phyloP scores from a whole-genome alignment of 2,329 filamentous ascomycete species.

The Pseudogymnoascus destructans region DNA sequence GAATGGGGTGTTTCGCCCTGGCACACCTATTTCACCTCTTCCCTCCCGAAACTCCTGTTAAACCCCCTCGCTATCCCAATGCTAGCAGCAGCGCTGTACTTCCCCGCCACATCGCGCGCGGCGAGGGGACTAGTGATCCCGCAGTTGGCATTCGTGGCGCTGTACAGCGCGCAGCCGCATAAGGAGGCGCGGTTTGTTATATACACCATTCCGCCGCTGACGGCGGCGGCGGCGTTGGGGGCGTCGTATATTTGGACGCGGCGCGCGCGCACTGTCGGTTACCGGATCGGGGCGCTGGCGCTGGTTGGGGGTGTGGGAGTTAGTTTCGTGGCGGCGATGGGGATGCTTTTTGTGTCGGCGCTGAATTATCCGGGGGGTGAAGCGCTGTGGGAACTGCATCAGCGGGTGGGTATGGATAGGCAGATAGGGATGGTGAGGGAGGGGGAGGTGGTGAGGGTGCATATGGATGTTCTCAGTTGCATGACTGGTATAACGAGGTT shows the following conservation, averaged over 20 bases:
- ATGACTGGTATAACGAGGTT: conserved; percentile 62
- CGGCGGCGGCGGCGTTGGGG: conserved; percentile 60
- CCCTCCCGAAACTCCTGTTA: conserved; percentile 68
- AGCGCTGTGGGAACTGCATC: conserved; percentile 48
- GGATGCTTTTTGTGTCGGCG: conserved; percentile 64
- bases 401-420: conserved; percentile 24
- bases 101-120: conserved; percentile 33
- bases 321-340: conserved; percentile 47
- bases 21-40: conserved; percentile 73
- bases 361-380: conserved; percentile 90
- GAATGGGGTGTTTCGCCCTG: conserved; percentile 81
- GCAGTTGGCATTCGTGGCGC: conserved; percentile 53
- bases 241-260: conserved; percentile 59
- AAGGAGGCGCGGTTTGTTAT: conserved; percentile 95
- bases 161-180: conserved; percentile 85
- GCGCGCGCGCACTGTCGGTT: conserved; percentile 45
- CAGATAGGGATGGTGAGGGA: conserved; percentile 22
- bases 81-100: conserved; percentile 38
- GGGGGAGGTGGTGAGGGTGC: conserved; percentile 33
- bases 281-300: conserved; percentile 39
- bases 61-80: conserved; percentile 58
- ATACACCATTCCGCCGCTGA: conserved; percentile 71
- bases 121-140: conserved; percentile 47
- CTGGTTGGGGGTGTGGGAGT: conserved; percentile 47
- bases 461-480: conserved; percentile 54